Evolutionary conservation across 176 grass and related monocot genomes (phyloP).

Genomic region (Bromus sterilis): DNA sequence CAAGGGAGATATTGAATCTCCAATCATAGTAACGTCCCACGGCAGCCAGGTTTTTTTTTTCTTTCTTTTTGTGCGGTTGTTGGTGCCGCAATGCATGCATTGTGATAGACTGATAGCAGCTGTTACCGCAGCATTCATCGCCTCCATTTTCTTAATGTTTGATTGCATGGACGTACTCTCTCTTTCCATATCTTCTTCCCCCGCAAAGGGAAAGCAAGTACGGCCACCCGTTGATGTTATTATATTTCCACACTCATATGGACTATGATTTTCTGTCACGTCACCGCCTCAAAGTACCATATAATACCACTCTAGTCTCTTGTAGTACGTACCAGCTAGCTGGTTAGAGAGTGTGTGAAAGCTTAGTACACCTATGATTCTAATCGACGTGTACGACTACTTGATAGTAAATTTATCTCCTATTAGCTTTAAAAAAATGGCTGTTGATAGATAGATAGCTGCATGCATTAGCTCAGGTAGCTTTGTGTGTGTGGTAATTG

Average conservation of each 20-base stretch:
- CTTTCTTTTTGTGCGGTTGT: constrained; percentile 57
- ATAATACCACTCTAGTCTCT: neutral
- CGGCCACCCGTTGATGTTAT: constrained; percentile 5
- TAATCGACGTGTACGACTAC: too few relatives aligned
- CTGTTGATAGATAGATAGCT: neutral
- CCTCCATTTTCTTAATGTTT: constrained; percentile 33
- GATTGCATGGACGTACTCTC: constrained; percentile 2
- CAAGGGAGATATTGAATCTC: constrained; percentile 52
- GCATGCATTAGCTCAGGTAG: neutral
- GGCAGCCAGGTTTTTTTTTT: too few relatives aligned
- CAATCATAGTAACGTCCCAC: constrained; percentile 62
- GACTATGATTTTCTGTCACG: neutral
- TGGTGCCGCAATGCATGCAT: constrained; percentile 25
- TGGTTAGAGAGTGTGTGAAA: neutral
- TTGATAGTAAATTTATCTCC: too few relatives aligned
- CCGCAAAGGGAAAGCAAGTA: constrained; percentile 35
- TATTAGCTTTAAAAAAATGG: too few relatives aligned
- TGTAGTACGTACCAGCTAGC: neutral
- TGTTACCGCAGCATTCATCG: constrained; percentile 39
- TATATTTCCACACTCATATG: neutral
- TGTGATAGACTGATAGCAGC: constrained; percentile 31
- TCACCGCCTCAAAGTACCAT: neutral
- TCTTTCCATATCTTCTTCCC: constrained; percentile 35
- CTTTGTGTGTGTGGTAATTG: constrained; percentile 11
- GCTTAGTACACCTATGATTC: neutral